Evolutionary conservation across 352 stramenopile genomes (phyloP), one percentile per base, ranked within the genome.

Genomic region (Phytophthora megakarya): DNA sequence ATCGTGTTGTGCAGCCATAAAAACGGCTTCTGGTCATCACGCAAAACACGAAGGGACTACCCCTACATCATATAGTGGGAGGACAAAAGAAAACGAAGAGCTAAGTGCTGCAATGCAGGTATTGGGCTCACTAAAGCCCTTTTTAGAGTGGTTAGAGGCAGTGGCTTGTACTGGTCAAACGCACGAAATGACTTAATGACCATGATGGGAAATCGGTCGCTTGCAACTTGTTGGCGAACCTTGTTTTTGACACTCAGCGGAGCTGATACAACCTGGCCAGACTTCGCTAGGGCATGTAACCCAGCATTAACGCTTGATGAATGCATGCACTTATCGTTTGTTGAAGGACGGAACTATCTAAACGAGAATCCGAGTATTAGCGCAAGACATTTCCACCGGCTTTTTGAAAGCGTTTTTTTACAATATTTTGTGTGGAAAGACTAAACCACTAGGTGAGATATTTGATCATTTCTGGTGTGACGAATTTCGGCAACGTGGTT

Each of bases 171-270:
- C 28, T 72, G 58, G 52, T n/a, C n/a, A n/a, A n/a, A n/a, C n/a
- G n/a, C n/a, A n/a, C n/a, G n/a, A n/a, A n/a, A n/a, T n/a, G n/a
- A 67, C 21, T 16, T 72, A 10, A 61, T 52, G 65, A 38, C 57
- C 1, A 42, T 72, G 25, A 51, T 72, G 1, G 65, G 33, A 39
- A 39, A 39, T 39, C 33, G 33, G 9, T 5, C 16, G 3, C 5
- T 39, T 5, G 5, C 33, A 51, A 67, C 22, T 21, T 23, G 39
- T 1, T 70, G 23, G 18, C 56, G 50, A 2, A 67, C 55, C 0
- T 65, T 62, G 21, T 63, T 74, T 18, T 58, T 70, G 7, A 67
- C 61, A n/a, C n/a, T n/a, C n/a, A n/a, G n/a, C n/a, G n/a, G n/a
- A n/a, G n/a, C 54, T 52, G 1, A 37, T 54, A 0, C n/a, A n/a